Conservation (phyloP, 345 rosid species). For the Cardamine resedifolia region DNA sequence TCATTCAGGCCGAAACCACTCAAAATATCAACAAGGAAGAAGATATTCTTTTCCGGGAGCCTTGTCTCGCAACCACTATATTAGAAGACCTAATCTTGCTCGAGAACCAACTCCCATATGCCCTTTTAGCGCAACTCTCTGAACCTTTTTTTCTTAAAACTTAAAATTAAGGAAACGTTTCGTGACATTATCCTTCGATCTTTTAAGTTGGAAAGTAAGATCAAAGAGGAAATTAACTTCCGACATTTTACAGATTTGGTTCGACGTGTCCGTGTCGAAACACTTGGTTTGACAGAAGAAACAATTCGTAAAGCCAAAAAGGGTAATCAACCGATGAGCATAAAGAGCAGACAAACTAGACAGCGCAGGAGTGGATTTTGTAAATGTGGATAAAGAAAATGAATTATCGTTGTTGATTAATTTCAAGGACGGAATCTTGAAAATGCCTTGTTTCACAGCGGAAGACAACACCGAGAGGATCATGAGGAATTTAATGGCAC, state of each 20-base stretch:
- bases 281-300: slow-evolving; percentile 23
- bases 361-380: slow-evolving; percentile 25
- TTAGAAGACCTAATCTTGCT: slow-evolving; percentile 29
- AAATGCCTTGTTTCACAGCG: slow-evolving; percentile 27
- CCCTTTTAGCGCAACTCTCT: slow-evolving; percentile 10
- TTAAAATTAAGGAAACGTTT: not conserved
- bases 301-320: not conserved
- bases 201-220: not conserved
- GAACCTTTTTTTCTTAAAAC: not conserved
- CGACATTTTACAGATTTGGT: slow-evolving; percentile 34
- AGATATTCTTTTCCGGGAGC: slow-evolving; percentile 8
- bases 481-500: slow-evolving; percentile 33
- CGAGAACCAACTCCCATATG: slow-evolving; percentile 37
- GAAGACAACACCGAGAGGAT: slow-evolving; percentile 4
- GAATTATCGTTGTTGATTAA: slow-evolving; percentile 17
- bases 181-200: not conserved
- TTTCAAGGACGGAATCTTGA: not conserved
- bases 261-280: slow-evolving; percentile 27
- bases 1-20: not conserved
- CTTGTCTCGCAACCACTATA: slow-evolving; percentile 4
- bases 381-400: not conserved
- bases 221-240: not conserved
- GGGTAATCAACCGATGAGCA: not conserved
- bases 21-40: not conserved
- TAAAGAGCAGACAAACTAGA: slow-evolving; percentile 29